phyloP scores from a whole-genome alignment of 192 early-diverging fungal species.

The Pecoramyces ruminantium region DNA sequence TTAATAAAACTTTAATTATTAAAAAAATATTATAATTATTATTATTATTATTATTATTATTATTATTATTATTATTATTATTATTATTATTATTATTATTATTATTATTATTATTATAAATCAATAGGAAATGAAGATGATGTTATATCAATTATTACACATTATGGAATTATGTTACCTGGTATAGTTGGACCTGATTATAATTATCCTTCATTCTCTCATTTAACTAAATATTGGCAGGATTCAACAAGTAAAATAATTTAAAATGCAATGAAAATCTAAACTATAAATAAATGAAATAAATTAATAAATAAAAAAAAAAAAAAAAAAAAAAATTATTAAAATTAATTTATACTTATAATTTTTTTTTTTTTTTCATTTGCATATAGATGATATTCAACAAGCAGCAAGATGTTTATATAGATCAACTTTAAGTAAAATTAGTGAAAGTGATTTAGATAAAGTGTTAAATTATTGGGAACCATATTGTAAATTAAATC shows the following conservation, averaged over 20 bases:
- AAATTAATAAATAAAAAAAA: not conserved
- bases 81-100: not conserved
- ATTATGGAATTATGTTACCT: slow-evolving; percentile 30
- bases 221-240: slow-evolving; percentile 67
- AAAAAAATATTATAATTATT: too few species aligned
- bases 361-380: not conserved
- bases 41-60: too few species aligned
- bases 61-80: too few species aligned
- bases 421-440: slow-evolving; percentile 22
- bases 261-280: not conserved
- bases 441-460: slow-evolving; percentile 24
- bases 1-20: too few species aligned
- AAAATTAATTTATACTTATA: not conserved
- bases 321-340: not conserved
- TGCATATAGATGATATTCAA: slow-evolving; percentile 37
- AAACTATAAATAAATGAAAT: too few species aligned
- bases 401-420: slow-evolving; percentile 43
- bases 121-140: slow-evolving; percentile 23
- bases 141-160: slow-evolving; percentile 14
- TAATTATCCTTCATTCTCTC: slow-evolving; percentile 46
- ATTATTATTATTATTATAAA: not conserved
- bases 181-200: slow-evolving; percentile 23
- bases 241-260: slow-evolving; percentile 43
- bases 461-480: slow-evolving; percentile 50
- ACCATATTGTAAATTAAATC: slow-evolving; percentile 42